Conservation (phyloP, 345 rosid species). For the Dovyalis caffra region DNA sequence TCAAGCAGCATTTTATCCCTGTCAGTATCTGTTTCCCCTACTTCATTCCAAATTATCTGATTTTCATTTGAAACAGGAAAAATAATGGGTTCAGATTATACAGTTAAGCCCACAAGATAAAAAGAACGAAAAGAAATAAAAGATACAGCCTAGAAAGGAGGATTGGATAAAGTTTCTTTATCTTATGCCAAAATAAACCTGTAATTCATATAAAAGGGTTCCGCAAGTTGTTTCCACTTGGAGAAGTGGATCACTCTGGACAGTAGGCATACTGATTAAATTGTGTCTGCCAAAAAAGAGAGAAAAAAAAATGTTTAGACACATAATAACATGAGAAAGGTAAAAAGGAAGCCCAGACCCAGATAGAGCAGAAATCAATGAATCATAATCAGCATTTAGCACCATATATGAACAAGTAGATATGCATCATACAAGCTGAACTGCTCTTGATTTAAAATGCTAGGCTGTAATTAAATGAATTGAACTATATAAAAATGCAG, state of each 20-base stretch:
- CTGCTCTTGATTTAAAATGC: background rate
- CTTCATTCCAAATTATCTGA: conserved; percentile 97
- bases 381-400: background rate
- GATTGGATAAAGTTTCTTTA: background rate
- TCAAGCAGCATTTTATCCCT: conserved; percentile 87
- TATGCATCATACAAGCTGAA: background rate
- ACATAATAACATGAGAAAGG: background rate
- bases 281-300: background rate
- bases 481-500: background rate
- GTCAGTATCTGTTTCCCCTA: conserved; percentile 83
- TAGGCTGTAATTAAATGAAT: background rate
- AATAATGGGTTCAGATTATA: background rate
- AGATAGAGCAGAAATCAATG: background rate
- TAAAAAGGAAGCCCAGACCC: background rate
- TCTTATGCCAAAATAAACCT: conserved; percentile 41
- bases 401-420: background rate
- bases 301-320: background rate
- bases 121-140: background rate
- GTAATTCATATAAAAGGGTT: conserved; percentile 76
- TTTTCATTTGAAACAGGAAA: background rate
- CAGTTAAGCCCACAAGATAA: background rate
- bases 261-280: conserved; percentile 45
- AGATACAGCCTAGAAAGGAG: background rate
- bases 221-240: conserved; percentile 86
- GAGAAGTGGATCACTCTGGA: conserved; percentile 44